Evolutionary conservation across 306 rosid genomes (phyloP), one percentile per base, ranked within the genome.

Genomic region (Delonix regia): DNA sequence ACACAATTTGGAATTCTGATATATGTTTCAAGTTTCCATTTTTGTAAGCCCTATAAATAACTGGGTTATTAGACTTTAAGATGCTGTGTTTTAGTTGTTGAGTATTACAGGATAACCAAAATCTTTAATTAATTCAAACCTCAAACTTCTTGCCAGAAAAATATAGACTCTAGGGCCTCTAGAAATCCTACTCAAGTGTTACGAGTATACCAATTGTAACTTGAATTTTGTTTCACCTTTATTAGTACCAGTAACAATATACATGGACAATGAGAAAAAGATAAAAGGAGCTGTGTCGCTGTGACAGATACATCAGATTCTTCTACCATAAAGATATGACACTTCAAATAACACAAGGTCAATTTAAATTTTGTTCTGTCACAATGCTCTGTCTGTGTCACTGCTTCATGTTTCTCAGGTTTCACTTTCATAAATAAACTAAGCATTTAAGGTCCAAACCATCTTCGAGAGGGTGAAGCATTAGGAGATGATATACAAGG

Each of bases 391-490:
- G 19, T 47, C 6, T 5, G 19, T 47, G 15, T 4, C 6, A 3
- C 0, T 49, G 8, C 6, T n/a, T n/a, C 22, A 16, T 6, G 3
- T 19, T 48, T 48, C 53, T 48, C 1, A 48, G 53, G 30, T 28
- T 18, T 21, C 14, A 28, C 41, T 25, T 28, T 71, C 15, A 25
- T 27, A 73, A 59, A 53, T 51, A 53, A 70, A 53, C 1, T 30
- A 30, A 33, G 71, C 27, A 75, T 49, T 12, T 59, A 9, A 66
- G 15, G 71, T 34, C 45, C 22, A 15, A 7, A 25, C 6, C 33
- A 39, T 62, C 22, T 15, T 28, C 60, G 39, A 76, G 12, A 64
- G 61, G 56, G 78, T 7, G 56, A 72, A 72, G 60, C 76, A 60
- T 18, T 30, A 61, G 62, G 38, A n/a, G 68, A 79, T 76, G 76